These are phyloP conservation scores for Talaromyces rugulosus DNA, from an alignment of 2,329 filamentous ascomycete species.

Conservation along the genomic window DNA sequence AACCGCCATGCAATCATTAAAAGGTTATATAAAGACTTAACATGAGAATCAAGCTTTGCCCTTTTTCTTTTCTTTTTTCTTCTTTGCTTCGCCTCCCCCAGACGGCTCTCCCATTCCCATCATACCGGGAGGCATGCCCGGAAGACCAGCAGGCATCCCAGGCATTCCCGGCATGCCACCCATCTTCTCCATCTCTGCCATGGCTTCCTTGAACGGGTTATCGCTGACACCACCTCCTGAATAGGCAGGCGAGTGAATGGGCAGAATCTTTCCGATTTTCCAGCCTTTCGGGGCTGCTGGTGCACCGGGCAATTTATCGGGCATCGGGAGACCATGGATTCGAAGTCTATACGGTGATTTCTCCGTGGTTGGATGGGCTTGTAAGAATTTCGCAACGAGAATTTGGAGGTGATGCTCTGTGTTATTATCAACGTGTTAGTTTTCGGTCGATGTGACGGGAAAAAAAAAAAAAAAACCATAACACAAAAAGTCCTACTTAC, in stretches of 20 bases:
- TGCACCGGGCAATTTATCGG: slow-evolving; percentile 64
- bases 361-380: slow-evolving; percentile 71
- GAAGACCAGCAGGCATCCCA: slow-evolving; percentile 8
- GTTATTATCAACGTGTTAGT: neutral
- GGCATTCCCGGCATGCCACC: slow-evolving; percentile 41
- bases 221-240: slow-evolving; percentile 91
- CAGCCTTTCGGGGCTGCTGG: slow-evolving; percentile 79
- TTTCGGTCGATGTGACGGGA: neutral
- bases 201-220: slow-evolving; percentile 93
- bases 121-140: slow-evolving; percentile 5
- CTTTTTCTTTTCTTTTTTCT: slow-evolving; percentile 49
- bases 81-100: slow-evolving; percentile 27
- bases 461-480: neutral
- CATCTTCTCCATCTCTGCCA: slow-evolving; percentile 75
- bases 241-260: slow-evolving; percentile 82
- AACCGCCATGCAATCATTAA: slow-evolving; percentile 34
- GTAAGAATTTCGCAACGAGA: slow-evolving; percentile 72
- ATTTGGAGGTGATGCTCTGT: slow-evolving; percentile 79
- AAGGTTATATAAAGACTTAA: slow-evolving; percentile 16
- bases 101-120: slow-evolving; percentile 45
- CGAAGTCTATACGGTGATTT: slow-evolving; percentile 65
- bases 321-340: slow-evolving; percentile 68
- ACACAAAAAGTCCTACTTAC: slow-evolving; percentile 33
- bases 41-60: slow-evolving; percentile 33
- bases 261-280: slow-evolving; percentile 82